A percentile compares a stretch with the other conserved stretches of the same genome.
Conservation (phyloP, 2,329 filamentous ascomycete species). For the Corinectria fuckeliana region DNA sequence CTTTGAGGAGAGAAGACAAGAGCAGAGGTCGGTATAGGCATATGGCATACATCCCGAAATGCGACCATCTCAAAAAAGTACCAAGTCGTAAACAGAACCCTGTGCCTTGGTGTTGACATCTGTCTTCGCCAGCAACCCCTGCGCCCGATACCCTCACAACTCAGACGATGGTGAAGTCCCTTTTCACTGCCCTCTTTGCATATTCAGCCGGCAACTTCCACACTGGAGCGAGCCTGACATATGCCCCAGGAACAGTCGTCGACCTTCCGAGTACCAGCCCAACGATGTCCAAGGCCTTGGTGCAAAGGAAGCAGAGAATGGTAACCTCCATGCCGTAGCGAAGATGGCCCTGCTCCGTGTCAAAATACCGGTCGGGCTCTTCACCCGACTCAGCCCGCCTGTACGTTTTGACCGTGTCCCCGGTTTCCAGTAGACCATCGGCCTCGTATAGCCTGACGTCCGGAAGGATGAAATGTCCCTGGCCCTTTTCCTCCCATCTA, state of each 20-base stretch:
- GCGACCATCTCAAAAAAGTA: no score
- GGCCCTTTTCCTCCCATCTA: not conserved
- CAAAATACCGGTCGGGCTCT: not conserved
- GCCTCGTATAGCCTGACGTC: constrained; percentile 9
- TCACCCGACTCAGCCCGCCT: not conserved
- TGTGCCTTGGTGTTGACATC: no score
- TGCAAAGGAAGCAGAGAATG: constrained; percentile 7
- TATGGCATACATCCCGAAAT: no score
- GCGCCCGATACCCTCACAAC: no score
- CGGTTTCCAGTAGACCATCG: not conserved
- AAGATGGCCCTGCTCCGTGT: not conserved
- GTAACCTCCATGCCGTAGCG: not conserved
- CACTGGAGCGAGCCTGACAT: not conserved
- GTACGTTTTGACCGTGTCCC: not conserved
- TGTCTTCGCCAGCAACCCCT: no score
- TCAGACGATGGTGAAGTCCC: not conserved
- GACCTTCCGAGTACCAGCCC: constrained; percentile 10
- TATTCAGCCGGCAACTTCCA: constrained; percentile 8
- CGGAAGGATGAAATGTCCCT: constrained; percentile 1
- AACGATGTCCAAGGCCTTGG: not conserved
- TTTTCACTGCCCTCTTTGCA: not conserved
- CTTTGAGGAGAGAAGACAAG: no score
- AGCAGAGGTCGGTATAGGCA: no score
- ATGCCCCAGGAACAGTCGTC: constrained; percentile 4
- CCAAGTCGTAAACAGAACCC: no score